A percentile compares a stretch with the other conserved stretches of the same genome.
These are phyloP conservation scores for Penicillium paxilli DNA, from an alignment of 495 filamentous ascomycete genomes.

Conservation along the genomic window DNA sequence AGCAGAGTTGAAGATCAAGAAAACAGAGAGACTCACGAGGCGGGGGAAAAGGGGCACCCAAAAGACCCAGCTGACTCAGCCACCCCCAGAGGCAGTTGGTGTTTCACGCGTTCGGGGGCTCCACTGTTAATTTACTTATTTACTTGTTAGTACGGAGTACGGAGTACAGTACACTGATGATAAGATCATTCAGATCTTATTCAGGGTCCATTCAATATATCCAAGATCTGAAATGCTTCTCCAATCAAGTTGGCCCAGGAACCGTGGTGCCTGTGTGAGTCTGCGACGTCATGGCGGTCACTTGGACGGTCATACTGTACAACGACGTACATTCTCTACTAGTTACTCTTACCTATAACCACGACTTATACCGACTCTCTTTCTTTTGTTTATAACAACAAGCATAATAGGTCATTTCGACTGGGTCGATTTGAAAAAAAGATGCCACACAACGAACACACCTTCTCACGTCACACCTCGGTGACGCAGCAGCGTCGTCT, in stretches of 20 bases:
- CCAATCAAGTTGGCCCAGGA: background rate
- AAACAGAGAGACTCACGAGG: constrained; percentile 23
- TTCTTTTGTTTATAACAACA: no score
- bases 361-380: no score
- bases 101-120: constrained; percentile 7
- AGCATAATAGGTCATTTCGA: no score
- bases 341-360: no score
- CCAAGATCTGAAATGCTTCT: background rate
- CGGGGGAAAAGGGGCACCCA: constrained; percentile 46
- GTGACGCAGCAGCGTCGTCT: constrained; percentile 33
- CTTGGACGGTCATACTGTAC: background rate
- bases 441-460: constrained; percentile 11
- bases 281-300: constrained; percentile 11
- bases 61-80: constrained; percentile 27
- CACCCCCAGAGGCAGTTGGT: constrained; percentile 13
- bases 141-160: background rate
- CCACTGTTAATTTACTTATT: constrained; percentile 7
- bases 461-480: constrained; percentile 34
- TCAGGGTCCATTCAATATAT: background rate
- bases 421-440: no score
- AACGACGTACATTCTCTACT: no score
- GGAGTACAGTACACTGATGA: background rate
- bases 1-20: no score
- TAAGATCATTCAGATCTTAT: no score
- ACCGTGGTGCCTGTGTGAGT: constrained; percentile 9